Base-by-base conservation (phyloP, 2,329 filamentous ascomycete genomes). In the Colletotrichum euphorbiae region DNA sequence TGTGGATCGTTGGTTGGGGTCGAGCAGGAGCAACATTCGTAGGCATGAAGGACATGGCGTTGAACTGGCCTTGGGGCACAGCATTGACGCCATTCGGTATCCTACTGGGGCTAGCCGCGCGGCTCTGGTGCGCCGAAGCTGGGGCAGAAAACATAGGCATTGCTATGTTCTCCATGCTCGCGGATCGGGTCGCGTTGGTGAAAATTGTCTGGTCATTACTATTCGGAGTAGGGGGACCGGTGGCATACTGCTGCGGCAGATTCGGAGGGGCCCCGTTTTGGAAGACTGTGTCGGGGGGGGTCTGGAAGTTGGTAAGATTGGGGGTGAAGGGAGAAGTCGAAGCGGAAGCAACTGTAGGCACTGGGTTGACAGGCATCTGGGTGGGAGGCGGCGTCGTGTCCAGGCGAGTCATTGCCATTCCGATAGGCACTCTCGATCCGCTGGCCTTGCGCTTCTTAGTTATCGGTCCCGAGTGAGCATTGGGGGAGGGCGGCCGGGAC, bases 361-460 rank as follows among this genome's bases (percentile, higher is more conserved):
- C 75, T 73, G 85, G 75, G 72, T 78, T 67, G 57, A 73, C 74
- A 13, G 74, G 77, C 75, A 71, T 79, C 70, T 77, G 82, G 70
- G 75, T 76, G 71, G 69, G 71, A 69, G 78, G 79, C 72, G 76
- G 84, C 55, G 78, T 81, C 2, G 88, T 90, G 72, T 96, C 92
- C 40, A 96, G 83, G 62, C 89, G 89, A 2, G 94, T 97, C 94
- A 97, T 97, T 7, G 90, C 87, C 72, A 97, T 80, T 15, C 88
- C 90, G 17, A 87, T 89, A 0, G 93, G 92, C 13, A 97, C 81
- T 77, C 93, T 93, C 38, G 88, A 87, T 45, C 85, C 85, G 76
- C 90, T 94, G 6, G 91, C 89, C 78, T 97, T 97, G 70, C 94
- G 87, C 80, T 94, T 94, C 83, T 97, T 97, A 48, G 88, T 86